A percentile compares a stretch with the other conserved stretches of the same genome.
These are phyloP conservation scores for Phellopilus nigrolimitatus DNA, from an alignment of 1,284 basidiomycete genomes.

Conservation along the genomic window DNA sequence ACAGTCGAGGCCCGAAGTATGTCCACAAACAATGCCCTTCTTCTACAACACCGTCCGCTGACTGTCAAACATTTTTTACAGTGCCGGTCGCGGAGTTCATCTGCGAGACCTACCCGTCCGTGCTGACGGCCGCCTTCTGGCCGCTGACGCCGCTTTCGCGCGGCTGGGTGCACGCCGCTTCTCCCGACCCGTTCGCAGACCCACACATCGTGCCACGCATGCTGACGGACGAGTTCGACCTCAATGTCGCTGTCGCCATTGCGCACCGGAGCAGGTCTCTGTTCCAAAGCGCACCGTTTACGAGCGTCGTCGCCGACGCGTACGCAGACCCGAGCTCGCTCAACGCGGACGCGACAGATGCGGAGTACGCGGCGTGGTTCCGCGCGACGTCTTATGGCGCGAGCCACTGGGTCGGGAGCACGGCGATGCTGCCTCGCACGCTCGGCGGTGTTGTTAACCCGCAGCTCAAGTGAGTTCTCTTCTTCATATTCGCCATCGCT, in stretches of 20 bases:
- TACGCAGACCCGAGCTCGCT: constrained; percentile 12
- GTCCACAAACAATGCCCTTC: not conserved
- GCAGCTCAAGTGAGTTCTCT: constrained; percentile 29
- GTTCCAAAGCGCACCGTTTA: constrained; percentile 21
- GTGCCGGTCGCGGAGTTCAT: constrained; percentile 22
- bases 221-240: constrained; percentile 23
- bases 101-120: constrained; percentile 23
- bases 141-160: constrained; percentile 21
- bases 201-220: constrained; percentile 24
- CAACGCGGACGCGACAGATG: constrained; percentile 22
- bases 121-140: constrained; percentile 23
- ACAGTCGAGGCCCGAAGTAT: constrained; percentile 13
- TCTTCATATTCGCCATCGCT: not conserved
- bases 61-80: not conserved
- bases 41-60: not conserved
- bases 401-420: constrained; percentile 32
- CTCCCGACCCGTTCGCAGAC: constrained; percentile 21
- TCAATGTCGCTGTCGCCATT: constrained; percentile 17
- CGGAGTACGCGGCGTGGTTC: constrained; percentile 23
- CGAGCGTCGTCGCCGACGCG: constrained; percentile 20
- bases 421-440: constrained; percentile 42
- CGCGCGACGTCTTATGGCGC: constrained; percentile 19
- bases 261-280: constrained; percentile 20
- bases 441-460: constrained; percentile 48
- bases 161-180: constrained; percentile 25